These are phyloP conservation scores for Carex kokanica DNA, from an alignment of 176 grass and related monocot genomes.

Conservation along the genomic window DNA sequence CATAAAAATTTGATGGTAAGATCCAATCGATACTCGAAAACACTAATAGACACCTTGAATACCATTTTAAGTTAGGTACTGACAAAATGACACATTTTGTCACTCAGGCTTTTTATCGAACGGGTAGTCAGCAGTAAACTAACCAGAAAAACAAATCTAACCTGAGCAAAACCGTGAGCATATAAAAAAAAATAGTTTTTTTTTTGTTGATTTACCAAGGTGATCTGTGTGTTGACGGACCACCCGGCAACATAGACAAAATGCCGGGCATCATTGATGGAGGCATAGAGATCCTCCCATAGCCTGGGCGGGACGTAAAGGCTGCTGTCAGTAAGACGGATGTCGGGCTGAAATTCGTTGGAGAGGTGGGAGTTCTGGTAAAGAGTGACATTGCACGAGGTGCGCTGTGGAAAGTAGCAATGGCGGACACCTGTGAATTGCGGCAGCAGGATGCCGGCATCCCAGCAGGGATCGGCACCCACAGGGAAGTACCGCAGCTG, in stretches of 20 bases:
- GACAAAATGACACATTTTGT: not conserved
- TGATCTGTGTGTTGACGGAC: constrained; percentile 51
- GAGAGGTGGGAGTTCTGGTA: constrained; percentile 80
- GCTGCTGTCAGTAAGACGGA: constrained; percentile 32
- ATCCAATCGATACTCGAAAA: not conserved
- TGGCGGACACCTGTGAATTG: constrained; percentile 39
- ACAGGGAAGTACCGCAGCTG: constrained; percentile 36
- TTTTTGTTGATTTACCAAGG: not conserved
- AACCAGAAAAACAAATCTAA: not conserved
- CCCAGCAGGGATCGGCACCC: constrained; percentile 49
- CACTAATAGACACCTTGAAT: not conserved
- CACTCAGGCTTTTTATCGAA: not conserved
- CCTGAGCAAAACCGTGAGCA: not conserved
- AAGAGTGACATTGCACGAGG: constrained; percentile 48
- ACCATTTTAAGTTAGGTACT: not conserved
- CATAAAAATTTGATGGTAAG: not conserved
- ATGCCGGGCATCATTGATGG: constrained; percentile 54
- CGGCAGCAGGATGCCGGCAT: constrained; percentile 35
- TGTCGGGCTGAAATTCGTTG: constrained; percentile 37
- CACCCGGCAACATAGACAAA: constrained; percentile 78
- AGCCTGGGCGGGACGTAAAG: constrained; percentile 43
- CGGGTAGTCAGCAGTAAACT: not conserved
- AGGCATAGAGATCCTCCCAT: constrained; percentile 67
- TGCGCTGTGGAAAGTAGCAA: constrained; percentile 53
- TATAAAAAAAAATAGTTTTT: not conserved